These are phyloP conservation scores for Fusarium decemcellulare DNA, from an alignment of 2,329 filamentous ascomycete species.

Conservation along the genomic window DNA sequence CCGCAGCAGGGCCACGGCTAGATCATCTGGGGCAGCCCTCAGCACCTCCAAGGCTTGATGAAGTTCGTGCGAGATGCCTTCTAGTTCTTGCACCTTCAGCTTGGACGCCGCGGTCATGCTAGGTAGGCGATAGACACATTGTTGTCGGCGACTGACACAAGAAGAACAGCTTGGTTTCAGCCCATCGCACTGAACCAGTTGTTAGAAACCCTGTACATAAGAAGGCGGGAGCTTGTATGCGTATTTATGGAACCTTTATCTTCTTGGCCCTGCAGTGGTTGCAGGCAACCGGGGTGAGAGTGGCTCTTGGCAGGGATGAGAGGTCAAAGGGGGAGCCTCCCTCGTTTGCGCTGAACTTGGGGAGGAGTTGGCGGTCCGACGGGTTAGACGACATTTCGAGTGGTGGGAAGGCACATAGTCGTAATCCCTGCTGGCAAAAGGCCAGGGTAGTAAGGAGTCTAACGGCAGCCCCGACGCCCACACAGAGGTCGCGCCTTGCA, in stretches of 20 bases:
- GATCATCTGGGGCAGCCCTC: background rate
- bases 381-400: too few species aligned
- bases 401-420: too few species aligned
- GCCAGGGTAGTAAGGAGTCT: too few species aligned
- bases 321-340: constrained; percentile 14
- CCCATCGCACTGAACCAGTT: constrained; percentile 22
- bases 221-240: background rate
- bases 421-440: too few species aligned
- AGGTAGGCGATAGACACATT: constrained; percentile 15
- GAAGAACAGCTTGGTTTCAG: constrained; percentile 26
- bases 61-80: constrained; percentile 11
- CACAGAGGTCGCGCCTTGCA: too few species aligned
- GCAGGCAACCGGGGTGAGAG: constrained; percentile 27
- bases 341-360: background rate
- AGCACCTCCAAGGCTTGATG: constrained; percentile 20
- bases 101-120: constrained; percentile 15
- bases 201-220: constrained; percentile 5
- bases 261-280: constrained; percentile 24
- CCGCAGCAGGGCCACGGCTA: background rate
- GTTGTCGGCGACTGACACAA: constrained; percentile 22
- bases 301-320: constrained; percentile 5
- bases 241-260: constrained; percentile 22
- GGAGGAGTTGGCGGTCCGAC: constrained; percentile 16
- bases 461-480: too few species aligned
- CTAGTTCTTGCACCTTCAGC: constrained; percentile 22